phyloP scores from a whole-genome alignment of 148 eudicot species.

The Salicornia ramosissima region DNA sequence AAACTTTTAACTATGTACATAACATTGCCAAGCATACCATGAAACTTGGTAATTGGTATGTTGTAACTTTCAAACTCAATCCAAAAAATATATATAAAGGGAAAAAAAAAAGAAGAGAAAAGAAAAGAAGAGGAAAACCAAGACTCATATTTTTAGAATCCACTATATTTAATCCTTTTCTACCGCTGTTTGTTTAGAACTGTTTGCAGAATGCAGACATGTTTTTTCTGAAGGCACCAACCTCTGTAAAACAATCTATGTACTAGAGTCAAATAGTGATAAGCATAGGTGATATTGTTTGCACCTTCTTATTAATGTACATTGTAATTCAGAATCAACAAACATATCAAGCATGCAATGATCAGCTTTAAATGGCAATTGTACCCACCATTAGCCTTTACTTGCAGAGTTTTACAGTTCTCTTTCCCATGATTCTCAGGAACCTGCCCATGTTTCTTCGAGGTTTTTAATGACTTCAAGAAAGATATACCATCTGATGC shows the following conservation, averaged over 20 bases:
- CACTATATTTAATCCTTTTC: not conserved
- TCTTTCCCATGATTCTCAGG: slow-evolving; percentile 38
- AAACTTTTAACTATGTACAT: not conserved
- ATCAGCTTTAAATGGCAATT: not conserved
- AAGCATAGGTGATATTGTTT: not conserved
- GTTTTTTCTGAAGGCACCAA: not conserved
- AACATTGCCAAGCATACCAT: not conserved
- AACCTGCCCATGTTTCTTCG: slow-evolving; percentile 41
- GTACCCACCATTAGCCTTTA: slow-evolving; percentile 38
- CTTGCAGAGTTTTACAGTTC: slow-evolving; percentile 28
- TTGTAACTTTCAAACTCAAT: no score
- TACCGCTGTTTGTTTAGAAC: no score
- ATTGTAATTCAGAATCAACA: not conserved
- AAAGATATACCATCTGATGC: slow-evolving; percentile 56
- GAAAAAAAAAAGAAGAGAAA: not conserved
- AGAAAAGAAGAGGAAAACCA: not conserved
- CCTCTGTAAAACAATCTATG: not conserved
- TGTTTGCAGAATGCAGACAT: no score
- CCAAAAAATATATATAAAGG: no score
- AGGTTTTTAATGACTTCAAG: slow-evolving; percentile 46
- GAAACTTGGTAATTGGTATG: no score
- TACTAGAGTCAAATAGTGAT: not conserved
- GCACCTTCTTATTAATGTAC: not conserved
- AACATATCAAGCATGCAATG: not conserved
- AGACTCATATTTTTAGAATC: not conserved